phyloP scores from a whole-genome alignment of 2,329 filamentous ascomycete species.

The Cryphonectria carpinicola region DNA sequence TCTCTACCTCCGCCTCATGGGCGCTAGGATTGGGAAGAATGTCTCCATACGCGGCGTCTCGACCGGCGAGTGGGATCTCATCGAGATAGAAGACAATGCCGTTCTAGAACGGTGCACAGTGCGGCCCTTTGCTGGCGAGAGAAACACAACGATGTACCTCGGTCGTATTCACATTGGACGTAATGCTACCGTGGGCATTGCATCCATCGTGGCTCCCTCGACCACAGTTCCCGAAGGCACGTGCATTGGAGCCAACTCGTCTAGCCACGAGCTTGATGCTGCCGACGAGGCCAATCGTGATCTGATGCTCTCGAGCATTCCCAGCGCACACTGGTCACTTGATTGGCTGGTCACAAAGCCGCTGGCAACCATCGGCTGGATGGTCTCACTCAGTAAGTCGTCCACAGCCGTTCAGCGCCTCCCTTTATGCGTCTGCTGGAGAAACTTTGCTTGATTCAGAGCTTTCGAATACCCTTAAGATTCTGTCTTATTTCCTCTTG shows the following conservation, averaged over 20 bases:
- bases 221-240: conserved; percentile 50
- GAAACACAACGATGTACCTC: conserved; percentile 62
- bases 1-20: conserved; percentile 55
- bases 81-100: conserved; percentile 56
- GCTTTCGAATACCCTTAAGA: neutral
- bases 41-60: conserved; percentile 50
- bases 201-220: conserved; percentile 56
- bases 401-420: neutral
- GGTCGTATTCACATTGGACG: conserved; percentile 54
- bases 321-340: conserved; percentile 49
- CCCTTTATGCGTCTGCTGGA: neutral
- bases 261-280: conserved; percentile 58
- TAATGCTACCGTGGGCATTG: conserved; percentile 51
- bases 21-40: conserved; percentile 55
- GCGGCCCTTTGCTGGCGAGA: conserved; percentile 58
- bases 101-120: conserved; percentile 52
- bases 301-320: conserved; percentile 43
- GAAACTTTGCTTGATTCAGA: neutral
- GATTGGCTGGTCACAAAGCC: conserved; percentile 48
- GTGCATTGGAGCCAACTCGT: conserved; percentile 61
- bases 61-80: conserved; percentile 60
- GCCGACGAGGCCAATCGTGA: conserved; percentile 52
- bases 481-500: neutral
- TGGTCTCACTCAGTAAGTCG: conserved; percentile 41
- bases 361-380: conserved; percentile 43